These are phyloP conservation scores for Penicillium sp. DNA, from an alignment of 2,329 filamentous ascomycete genomes.

Conservation along the genomic window DNA sequence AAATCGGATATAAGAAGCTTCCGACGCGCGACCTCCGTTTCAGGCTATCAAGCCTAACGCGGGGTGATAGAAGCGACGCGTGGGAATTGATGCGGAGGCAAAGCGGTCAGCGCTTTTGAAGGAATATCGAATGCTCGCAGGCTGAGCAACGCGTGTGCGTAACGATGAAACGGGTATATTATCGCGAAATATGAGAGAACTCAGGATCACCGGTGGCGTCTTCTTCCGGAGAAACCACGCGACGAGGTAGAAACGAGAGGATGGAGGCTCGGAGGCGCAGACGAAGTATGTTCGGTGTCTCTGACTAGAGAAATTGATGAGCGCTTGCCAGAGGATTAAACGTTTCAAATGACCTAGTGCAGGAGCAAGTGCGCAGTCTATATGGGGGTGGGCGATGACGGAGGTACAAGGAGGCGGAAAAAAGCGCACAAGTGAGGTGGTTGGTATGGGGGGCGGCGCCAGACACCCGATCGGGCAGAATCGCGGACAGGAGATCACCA, in stretches of 20 bases:
- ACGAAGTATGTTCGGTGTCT: constrained; percentile 5
- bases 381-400: constrained; percentile 25
- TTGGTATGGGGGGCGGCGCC: constrained; percentile 18
- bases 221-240: constrained; percentile 21
- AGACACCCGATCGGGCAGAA: constrained; percentile 27
- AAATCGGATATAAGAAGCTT: constrained; percentile 24
- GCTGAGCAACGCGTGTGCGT: constrained; percentile 5
- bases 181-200: constrained; percentile 3
- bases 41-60: constrained; percentile 30
- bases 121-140: constrained; percentile 1
- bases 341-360: constrained; percentile 3
- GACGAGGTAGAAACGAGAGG: constrained; percentile 17
- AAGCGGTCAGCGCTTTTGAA: constrained; percentile 23
- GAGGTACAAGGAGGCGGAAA: constrained; percentile 28
- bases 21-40: constrained; percentile 38
- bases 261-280: constrained; percentile 19
- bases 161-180: not conserved
- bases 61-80: constrained; percentile 23
- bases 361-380: constrained; percentile 13
- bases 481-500: constrained; percentile 14
- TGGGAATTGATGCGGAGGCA: constrained; percentile 13
- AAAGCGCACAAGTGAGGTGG: constrained; percentile 24
- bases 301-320: constrained; percentile 11
- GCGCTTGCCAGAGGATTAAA: constrained; percentile 12
- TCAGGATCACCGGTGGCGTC: constrained; percentile 9